Base-by-base conservation (phyloP, 768 basidiomycete genomes). In the Agaricus sinodeliciosus region DNA sequence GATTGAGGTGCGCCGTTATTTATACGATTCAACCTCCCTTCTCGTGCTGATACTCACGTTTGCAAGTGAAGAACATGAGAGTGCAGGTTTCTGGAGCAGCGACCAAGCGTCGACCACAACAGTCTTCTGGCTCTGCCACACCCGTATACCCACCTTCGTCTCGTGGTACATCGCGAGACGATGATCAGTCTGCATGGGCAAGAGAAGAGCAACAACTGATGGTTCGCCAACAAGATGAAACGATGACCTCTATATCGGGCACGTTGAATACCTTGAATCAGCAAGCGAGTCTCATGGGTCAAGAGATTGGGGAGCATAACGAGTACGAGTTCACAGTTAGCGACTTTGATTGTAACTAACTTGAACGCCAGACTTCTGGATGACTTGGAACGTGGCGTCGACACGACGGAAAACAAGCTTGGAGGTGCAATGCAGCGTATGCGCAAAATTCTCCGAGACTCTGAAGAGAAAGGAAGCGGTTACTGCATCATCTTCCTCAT, bases 261-360 rank as follows among this genome's bases (percentile, higher is more conserved):
- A 94, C 94, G 1, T 67, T 99, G 49, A 82, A 65, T 52, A 94
- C 87, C 0, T 72, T 99, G 6, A 85, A 86, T 0, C 85, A 90
- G 57, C 96, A 98, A 69, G 96, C 96, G 0, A 88, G 87, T 9
- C 72, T 97, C 28, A 99, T 99, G 83, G 95, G 95, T 0, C 83
- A 82, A 53, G 96, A 99, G 64, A 90, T 98, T 46, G 73, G 66
- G 8, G 92, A 94, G 63, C 96, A 99, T 61, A 90, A 87, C 59
- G 90, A 91, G 95, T 95, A 57, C 57, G 66, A 67, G 26, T 26
- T 19, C 43, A 11, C n/a, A 11, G 18, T 25, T 43, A 28, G 16
- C 27, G 11, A 43, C 31, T 9, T 6, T 16, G 12, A 9, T 15
- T 31, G 19, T 11, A 34, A 51, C 48, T 22, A 46, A 35, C 12